Base-by-base conservation (phyloP, 2,329 filamentous ascomycete genomes). In the Arthrobotrys entomopaga region DNA sequence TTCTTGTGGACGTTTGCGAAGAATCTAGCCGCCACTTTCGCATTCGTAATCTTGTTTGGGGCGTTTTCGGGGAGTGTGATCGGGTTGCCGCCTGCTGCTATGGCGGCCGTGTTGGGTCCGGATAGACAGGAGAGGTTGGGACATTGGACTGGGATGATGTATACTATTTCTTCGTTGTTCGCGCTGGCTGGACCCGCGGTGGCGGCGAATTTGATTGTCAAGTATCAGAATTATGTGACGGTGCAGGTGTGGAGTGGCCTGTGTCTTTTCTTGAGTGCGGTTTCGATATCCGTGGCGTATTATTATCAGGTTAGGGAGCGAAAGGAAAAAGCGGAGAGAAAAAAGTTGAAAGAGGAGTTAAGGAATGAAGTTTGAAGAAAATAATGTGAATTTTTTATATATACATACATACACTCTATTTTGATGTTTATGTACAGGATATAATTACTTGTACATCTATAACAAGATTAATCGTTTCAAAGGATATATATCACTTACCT, bases 141-240 rank as follows among this genome's bases (percentile, higher is more conserved):
- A 19, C 70, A 74, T 16, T 74, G 70, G 70, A 74, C 70, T 3
- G 70, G 70, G 15, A 74, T 74, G 70, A 74, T 74, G 70, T 74
- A 74, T 42, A 74, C 42, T 7, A 67, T 74, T 22, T 74, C 70
- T 3, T 74, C 70, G 0, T 63, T 74, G 57, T 74, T 67, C n/a
- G 63, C 70, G 22, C 34, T 74, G 8, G 19, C 46, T 0, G 70
- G 70, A 15, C 70, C 70, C 24, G 59, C 59, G 8, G 67, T 74
- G n/a, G 63, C 70, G 10, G 54, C 63, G 19, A 57, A 74, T 34
- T 19, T 74, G 63, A 43, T 74, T 10, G 29, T 74, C 22, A 74
- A 53, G 20, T 67, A 58, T 29, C 49, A 74, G 19, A 67, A 46
- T 8, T 74, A 58, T 26, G 10, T 57, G 5, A 74, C 70, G 2